A percentile compares a stretch with the other conserved stretches of the same genome.
Evolutionary conservation across 192 early-diverging fungal species (phyloP).

Genomic region (Chytriomyces hyalinus): DNA sequence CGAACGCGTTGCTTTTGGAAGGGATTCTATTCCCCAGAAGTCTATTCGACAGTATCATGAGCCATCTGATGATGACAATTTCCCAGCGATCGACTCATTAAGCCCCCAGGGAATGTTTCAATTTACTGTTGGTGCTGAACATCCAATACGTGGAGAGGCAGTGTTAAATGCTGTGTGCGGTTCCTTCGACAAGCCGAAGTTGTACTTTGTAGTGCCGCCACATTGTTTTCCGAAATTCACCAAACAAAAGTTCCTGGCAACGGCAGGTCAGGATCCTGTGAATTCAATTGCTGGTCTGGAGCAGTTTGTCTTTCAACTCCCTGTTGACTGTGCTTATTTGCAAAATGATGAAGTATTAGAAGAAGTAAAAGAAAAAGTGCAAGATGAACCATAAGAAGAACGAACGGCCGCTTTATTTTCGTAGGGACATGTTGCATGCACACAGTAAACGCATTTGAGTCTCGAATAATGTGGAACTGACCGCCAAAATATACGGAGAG

Average conservation of each 20-base stretch:
- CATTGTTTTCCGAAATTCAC: conserved; percentile 6
- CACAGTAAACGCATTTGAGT: no score
- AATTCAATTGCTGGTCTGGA: conserved; percentile 18
- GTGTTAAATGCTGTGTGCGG: conserved; percentile 25
- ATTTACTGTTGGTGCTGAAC: conserved; percentile 37
- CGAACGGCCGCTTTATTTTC: no score
- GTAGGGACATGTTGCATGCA: no score
- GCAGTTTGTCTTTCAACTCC: conserved; percentile 37
- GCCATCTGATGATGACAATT: conserved; percentile 39
- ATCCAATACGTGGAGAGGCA: conserved; percentile 35
- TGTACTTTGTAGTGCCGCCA: conserved; percentile 1
- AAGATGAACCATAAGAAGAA: no score
- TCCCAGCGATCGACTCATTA: conserved; percentile 37
- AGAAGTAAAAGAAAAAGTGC: no score
- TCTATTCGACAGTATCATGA: conserved; percentile 34
- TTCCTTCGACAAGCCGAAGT: conserved; percentile 20
- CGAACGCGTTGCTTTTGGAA: conserved; percentile 33
- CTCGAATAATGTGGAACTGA: no score
- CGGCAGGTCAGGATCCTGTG: background rate
- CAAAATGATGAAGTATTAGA: no score
- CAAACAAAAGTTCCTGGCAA: conserved; percentile 32
- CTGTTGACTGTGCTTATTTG: conserved; percentile 14
- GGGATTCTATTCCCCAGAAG: conserved; percentile 30
- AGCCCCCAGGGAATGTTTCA: conserved; percentile 44
- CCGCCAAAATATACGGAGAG: no score